Percentiles rank a stretch among this genome's conserved stretches.
phyloP scores from a whole-genome alignment of 148 eudicot genomes.

The Spergularia marina region DNA sequence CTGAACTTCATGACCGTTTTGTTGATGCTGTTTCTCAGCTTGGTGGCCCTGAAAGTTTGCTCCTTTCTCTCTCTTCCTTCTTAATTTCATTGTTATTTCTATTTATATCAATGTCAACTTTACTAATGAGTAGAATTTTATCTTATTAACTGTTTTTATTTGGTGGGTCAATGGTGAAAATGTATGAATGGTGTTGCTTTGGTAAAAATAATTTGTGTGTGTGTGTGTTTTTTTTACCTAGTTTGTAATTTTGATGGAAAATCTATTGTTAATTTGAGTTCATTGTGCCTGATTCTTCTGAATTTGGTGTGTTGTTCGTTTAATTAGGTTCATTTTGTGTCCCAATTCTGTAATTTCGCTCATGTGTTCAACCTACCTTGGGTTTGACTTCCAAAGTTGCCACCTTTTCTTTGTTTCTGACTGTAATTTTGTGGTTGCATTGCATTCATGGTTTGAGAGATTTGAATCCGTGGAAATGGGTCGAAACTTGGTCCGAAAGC shows the following conservation, averaged over 20 bases:
- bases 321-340: neutral
- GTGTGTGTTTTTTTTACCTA: neutral
- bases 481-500: neutral
- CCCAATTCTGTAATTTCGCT: neutral
- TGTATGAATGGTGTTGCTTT: neutral
- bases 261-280: neutral
- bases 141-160: neutral
- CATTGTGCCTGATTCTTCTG: neutral
- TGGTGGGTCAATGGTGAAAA: neutral
- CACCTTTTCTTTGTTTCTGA: neutral
- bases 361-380: neutral
- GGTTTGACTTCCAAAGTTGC: neutral
- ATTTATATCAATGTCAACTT: neutral
- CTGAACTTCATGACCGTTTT: constrained; percentile 32
- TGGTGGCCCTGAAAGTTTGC: constrained; percentile 30
- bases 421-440: neutral
- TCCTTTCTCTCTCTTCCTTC: neutral
- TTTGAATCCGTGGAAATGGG: neutral
- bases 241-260: neutral
- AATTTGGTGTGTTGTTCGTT: neutral
- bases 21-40: constrained; percentile 31
- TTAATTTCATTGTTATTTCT: neutral
- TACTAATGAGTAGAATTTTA: too few species aligned
- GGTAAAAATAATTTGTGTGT: neutral
- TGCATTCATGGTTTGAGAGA: neutral